A percentile compares a stretch with the other conserved stretches of the same genome.
Evolutionary conservation across 1,284 basidiomycete species (phyloP).

Genomic region (Sphaerobolus stellatus): DNA sequence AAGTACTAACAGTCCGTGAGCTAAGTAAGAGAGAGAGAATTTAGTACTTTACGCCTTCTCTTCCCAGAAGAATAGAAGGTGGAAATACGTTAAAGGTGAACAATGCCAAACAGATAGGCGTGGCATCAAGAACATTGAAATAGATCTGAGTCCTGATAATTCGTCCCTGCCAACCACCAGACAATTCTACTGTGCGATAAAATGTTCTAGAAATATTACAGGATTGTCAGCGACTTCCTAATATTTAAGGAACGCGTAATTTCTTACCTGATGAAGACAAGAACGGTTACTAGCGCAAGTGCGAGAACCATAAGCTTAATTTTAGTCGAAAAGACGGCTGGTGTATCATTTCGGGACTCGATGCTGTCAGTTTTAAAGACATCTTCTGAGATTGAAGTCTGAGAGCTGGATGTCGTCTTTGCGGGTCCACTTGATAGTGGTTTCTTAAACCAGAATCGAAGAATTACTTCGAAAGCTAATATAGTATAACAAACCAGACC

Average conservation of each 20-base stretch:
- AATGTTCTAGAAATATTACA: slow-evolving; percentile 33
- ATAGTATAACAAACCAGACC: not conserved
- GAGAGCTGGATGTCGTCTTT: not conserved
- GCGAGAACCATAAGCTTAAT: slow-evolving; percentile 5
- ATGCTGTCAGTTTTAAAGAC: not conserved
- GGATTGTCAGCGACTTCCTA: not conserved
- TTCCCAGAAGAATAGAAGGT: slow-evolving; percentile 45
- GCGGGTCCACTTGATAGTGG: not conserved
- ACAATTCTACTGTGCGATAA: slow-evolving; percentile 54
- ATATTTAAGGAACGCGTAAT: not conserved
- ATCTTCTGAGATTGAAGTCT: not conserved
- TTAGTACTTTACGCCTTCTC: too few species aligned
- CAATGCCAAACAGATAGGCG: slow-evolving; percentile 59
- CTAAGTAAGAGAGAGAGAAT: too few species aligned
- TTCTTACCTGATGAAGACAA: slow-evolving; percentile 7
- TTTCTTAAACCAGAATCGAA: not conserved
- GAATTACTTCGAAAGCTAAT: not conserved
- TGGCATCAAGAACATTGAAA: slow-evolving; percentile 62
- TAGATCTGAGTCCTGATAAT: slow-evolving; percentile 54
- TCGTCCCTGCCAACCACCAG: slow-evolving; percentile 52
- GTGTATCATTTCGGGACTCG: not conserved
- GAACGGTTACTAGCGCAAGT: not conserved
- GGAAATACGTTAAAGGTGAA: slow-evolving; percentile 56
- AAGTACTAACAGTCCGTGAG: too few species aligned
- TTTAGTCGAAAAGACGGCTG: not conserved